Conservation (phyloP, 805 yeast genomes). For the Starmerella khaoyaiensis region DNA sequence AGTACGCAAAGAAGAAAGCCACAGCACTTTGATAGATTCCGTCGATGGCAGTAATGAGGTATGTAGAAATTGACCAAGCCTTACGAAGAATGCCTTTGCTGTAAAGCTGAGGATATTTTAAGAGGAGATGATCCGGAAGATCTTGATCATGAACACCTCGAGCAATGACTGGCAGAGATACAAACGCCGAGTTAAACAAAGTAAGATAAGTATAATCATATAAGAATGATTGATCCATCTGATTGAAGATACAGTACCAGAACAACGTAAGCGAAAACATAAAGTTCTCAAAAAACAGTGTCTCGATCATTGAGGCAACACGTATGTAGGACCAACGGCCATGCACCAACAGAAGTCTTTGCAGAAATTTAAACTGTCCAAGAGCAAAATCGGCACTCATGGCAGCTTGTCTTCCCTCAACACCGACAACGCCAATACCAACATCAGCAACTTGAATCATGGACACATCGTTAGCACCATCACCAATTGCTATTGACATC, state of each 20-base stretch:
- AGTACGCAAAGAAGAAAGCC: constrained; percentile 56
- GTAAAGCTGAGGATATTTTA: constrained; percentile 60
- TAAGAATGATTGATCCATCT: constrained; percentile 64
- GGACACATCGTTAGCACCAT: constrained; percentile 78
- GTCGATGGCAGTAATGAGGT: constrained; percentile 50
- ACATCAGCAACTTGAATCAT: constrained; percentile 80
- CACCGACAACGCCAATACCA: constrained; percentile 79
- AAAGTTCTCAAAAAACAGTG: constrained; percentile 65
- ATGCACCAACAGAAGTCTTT: constrained; percentile 55
- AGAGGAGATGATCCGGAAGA: constrained; percentile 49
- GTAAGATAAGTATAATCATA: constrained; percentile 67
- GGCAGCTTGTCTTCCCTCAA: constrained; percentile 77
- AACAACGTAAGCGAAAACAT: constrained; percentile 60
- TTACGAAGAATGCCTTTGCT: constrained; percentile 50
- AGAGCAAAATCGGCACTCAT: constrained; percentile 77
- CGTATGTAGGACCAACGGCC: constrained; percentile 77
- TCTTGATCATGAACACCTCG: constrained; percentile 68
- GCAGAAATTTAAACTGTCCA: constrained; percentile 62
- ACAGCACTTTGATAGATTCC: constrained; percentile 62
- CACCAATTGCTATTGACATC: constrained; percentile 72
- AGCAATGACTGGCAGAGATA: constrained; percentile 64
- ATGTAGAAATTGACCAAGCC: constrained; percentile 50
- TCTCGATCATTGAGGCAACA: constrained; percentile 64
- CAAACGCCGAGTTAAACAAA: constrained; percentile 69
- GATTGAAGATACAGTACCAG: constrained; percentile 59